Base-by-base conservation (phyloP, 345 rosid species). In the Orychophragmus violaceus region DNA sequence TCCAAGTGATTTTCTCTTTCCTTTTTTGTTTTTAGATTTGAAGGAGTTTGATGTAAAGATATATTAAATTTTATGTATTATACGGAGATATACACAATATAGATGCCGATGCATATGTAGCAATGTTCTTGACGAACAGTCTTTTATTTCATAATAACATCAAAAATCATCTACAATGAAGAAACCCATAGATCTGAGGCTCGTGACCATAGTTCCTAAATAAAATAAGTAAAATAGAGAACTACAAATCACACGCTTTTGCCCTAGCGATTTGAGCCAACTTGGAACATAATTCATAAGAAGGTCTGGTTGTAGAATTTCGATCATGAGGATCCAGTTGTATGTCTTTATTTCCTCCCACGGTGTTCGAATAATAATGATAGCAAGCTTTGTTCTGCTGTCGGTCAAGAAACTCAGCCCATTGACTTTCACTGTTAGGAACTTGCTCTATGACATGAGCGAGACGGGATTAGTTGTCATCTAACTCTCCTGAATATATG, bases 11-110 rank as follows among this genome's bases (percentile, higher is more conserved):
- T 18, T 10, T 36, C 49, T 13, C 35, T 21, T 60, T 51, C 24
- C 33, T 28, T 65, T 5, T 11, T 8, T 18, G 23, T 46, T n/a
- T 5, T 29, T 49, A 58, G 61, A 51, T 22, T 39, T 73, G 25
- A n/a, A n/a, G n/a, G 55, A 57, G 59, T 25, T 56, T 23, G 58
- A 19, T 72, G 76, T 72, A 64, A 64, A 72, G 71, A 72, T 64
- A 46, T 59, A 72, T 56, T 44, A 25, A 53, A 53, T 23, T n/a
- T 62, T 66, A 30, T 66, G 67, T 73, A 65, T 51, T 51, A 30
- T 30, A 66, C 55, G 39, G 45, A 66, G 23, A 59, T 23, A 66
- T 41, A 64, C 21, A 52, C 49, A 42, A 41, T 42, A 17, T 42
- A 42, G 49, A 42, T 42, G 69, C 50, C 16, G 49, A 42, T 42